These are phyloP conservation scores for Hygrocybe coccinea DNA, from an alignment of 768 basidiomycete species.

Conservation along the genomic window DNA sequence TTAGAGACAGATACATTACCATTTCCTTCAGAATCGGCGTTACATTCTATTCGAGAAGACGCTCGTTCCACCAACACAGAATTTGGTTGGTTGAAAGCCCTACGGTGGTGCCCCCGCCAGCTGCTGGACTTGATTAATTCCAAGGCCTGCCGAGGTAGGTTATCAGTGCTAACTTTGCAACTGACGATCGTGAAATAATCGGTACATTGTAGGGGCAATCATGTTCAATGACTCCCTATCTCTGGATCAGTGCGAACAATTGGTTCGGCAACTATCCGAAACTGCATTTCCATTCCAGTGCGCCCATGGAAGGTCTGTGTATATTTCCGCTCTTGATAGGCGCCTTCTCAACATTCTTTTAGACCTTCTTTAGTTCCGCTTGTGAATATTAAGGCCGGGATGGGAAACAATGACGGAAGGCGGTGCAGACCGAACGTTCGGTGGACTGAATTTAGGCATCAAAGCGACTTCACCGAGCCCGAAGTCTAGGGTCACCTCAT, in stretches of 20 bases:
- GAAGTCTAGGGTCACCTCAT: not conserved
- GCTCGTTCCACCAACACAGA: conserved; percentile 21
- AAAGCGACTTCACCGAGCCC: not conserved
- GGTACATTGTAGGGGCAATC: conserved; percentile 65
- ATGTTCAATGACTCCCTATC: conserved; percentile 91
- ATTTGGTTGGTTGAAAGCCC: conserved; percentile 59
- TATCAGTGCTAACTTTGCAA: conserved; percentile 1
- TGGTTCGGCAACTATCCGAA: conserved; percentile 62
- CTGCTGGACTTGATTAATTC: conserved; percentile 86
- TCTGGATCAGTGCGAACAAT: conserved; percentile 58
- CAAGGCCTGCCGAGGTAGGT: conserved; percentile 88
- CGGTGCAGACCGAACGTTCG: not conserved
- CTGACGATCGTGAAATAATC: not conserved
- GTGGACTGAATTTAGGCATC: not conserved
- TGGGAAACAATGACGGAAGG: not conserved
- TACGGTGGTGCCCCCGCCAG: conserved; percentile 79
- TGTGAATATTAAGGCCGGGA: conserved; percentile 4
- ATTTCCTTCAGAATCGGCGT: conserved; percentile 22
- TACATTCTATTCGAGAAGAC: conserved; percentile 12
- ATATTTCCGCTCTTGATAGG: not conserved
- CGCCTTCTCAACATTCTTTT: not conserved
- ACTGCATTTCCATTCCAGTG: conserved; percentile 91
- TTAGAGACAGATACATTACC: conserved; percentile 44
- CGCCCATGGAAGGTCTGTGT: conserved; percentile 79
- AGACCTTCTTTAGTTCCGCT: conserved; percentile 55